These are phyloP conservation scores for Cercophora newfieldiana DNA, from an alignment of 495 filamentous ascomycete species.

Conservation along the genomic window DNA sequence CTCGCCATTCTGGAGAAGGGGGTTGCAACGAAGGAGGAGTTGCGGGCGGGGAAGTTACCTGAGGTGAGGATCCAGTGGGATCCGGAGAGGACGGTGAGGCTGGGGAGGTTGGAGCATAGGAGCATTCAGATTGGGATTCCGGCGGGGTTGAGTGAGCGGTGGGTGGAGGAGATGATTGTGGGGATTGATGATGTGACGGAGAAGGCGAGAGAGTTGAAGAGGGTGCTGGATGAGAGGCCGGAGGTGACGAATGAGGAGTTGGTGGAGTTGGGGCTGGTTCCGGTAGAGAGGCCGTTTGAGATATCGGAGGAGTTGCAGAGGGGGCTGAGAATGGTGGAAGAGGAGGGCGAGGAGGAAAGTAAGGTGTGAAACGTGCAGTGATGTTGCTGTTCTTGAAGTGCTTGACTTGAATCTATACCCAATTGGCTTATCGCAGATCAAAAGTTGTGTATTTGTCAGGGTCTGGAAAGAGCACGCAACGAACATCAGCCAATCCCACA, in stretches of 20 bases:
- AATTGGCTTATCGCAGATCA: not conserved
- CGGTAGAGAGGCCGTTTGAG: conserved; percentile 48
- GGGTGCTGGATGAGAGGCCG: conserved; percentile 42
- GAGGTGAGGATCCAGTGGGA: conserved; percentile 63
- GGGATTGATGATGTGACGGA: conserved; percentile 61
- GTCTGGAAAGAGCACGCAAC: not conserved
- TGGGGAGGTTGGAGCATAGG: conserved; percentile 48
- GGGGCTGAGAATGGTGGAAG: conserved; percentile 23
- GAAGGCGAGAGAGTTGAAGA: conserved; percentile 46
- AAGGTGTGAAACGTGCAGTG: no score
- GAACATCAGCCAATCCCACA: not conserved
- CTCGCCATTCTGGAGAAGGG: conserved; percentile 38
- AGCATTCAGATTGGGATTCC: conserved; percentile 63
- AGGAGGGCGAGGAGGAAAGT: not conserved
- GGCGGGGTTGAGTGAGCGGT: conserved; percentile 40
- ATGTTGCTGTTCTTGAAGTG: no score
- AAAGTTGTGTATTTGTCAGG: not conserved
- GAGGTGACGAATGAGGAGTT: conserved; percentile 38
- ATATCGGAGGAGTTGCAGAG: conserved; percentile 31
- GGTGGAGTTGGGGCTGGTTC: conserved; percentile 42
- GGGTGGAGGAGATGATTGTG: conserved; percentile 54
- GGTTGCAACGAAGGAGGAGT: not conserved
- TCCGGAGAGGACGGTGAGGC: conserved; percentile 51
- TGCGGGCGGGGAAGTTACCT: conserved; percentile 26
- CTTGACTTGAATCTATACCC: not conserved